Conservation (phyloP, 768 basidiomycete species). For the Serpula lacrymans region DNA sequence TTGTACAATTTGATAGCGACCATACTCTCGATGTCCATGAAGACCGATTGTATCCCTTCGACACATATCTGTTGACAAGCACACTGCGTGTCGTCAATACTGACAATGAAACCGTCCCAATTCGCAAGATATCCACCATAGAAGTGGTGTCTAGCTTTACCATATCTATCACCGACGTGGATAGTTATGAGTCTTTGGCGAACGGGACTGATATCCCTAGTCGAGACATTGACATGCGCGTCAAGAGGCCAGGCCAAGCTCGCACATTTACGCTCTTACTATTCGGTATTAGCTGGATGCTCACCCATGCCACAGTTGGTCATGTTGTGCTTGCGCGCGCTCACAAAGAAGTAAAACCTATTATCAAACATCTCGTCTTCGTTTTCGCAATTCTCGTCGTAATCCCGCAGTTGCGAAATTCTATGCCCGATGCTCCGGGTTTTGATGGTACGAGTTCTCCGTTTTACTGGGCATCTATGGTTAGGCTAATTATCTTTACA, state of each 20-base stretch:
- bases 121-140: constrained; percentile 42
- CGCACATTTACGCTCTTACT: constrained; percentile 43
- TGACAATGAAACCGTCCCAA: constrained; percentile 35
- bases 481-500: neutral
- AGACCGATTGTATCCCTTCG: constrained; percentile 55
- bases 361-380: constrained; percentile 37
- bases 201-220: constrained; percentile 21
- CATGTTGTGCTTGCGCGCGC: constrained; percentile 42
- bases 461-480: constrained; percentile 18
- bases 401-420: constrained; percentile 48
- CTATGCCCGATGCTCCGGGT: constrained; percentile 58
- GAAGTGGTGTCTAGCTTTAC: constrained; percentile 46
- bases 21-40: constrained; percentile 54
- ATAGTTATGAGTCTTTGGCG: constrained; percentile 28
- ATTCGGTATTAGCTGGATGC: constrained; percentile 49
- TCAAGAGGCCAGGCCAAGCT: constrained; percentile 42
- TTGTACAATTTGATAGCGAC: constrained; percentile 55
- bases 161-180: constrained; percentile 36
- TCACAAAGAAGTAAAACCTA: constrained; percentile 23
- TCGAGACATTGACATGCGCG: constrained; percentile 44
- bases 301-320: constrained; percentile 49
- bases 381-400: constrained; percentile 40
- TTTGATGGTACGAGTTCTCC: constrained; percentile 35
- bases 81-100: constrained; percentile 40
- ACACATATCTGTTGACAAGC: constrained; percentile 48